These are phyloP conservation scores for Dalbergia cochinchinensis DNA, from an alignment of 306 rosid species.

Conservation along the genomic window DNA sequence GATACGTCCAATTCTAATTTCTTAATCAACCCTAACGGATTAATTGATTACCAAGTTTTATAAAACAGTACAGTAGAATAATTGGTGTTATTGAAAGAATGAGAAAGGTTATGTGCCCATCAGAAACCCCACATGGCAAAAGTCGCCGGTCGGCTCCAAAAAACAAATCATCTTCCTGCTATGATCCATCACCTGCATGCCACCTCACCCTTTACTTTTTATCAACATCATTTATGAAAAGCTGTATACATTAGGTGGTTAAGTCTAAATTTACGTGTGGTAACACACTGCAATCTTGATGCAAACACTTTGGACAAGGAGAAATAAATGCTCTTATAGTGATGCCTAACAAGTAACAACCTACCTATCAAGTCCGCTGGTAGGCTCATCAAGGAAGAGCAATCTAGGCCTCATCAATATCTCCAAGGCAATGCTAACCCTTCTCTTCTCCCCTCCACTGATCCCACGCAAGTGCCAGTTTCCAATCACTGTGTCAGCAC, in stretches of 20 bases:
- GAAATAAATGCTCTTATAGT: slow-evolving; percentile 48
- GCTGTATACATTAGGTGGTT: background rate
- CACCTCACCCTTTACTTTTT: no score
- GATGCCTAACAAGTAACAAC: slow-evolving; percentile 36
- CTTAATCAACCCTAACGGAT: background rate
- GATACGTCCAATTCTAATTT: background rate
- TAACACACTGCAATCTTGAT: background rate
- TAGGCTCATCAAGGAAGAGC: slow-evolving; percentile 97
- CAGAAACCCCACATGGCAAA: no score
- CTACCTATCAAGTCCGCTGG: slow-evolving; percentile 97
- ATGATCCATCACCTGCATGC: no score
- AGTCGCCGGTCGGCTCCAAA: no score
- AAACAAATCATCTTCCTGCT: no score
- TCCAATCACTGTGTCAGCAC: slow-evolving; percentile 93
- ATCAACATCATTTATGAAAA: no score
- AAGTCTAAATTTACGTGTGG: background rate
- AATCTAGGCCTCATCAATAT: slow-evolving; percentile 89
- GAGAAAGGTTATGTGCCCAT: no score
- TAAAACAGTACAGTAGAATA: no score
- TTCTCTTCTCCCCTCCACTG: slow-evolving; percentile 96
- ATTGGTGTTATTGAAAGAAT: background rate
- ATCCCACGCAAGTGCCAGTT: slow-evolving; percentile 98
- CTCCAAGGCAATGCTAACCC: slow-evolving; percentile 96
- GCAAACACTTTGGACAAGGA: slow-evolving; percentile 17
- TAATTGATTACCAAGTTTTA: background rate